Evolutionary conservation across 2,329 filamentous ascomycete species (phyloP).

Genomic region (Neonectria sp.): DNA sequence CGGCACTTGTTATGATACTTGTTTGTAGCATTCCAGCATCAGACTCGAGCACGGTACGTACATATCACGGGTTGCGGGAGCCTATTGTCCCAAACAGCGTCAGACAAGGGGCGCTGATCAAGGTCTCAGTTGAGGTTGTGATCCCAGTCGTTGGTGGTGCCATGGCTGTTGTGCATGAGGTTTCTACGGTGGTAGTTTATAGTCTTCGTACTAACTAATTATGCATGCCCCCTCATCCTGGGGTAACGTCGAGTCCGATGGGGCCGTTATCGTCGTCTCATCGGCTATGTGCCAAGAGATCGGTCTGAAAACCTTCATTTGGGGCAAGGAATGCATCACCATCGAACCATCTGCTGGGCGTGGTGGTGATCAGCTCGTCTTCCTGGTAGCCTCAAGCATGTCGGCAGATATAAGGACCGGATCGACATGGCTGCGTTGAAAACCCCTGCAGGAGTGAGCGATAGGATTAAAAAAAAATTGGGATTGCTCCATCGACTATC

Average conservation of each 20-base stretch:
- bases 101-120: constrained; percentile 15
- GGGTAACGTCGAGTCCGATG: constrained; percentile 9
- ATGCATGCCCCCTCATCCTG: neutral
- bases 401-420: constrained; percentile 8
- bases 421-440: constrained; percentile 15
- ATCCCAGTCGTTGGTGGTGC: constrained; percentile 24
- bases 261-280: constrained; percentile 5
- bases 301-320: neutral
- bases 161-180: constrained; percentile 4
- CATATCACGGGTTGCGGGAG: constrained; percentile 6
- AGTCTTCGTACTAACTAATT: neutral
- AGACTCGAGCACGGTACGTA: constrained; percentile 2
- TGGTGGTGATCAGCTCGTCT: constrained; percentile 19
- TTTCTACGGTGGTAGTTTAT: neutral
- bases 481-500: neutral
- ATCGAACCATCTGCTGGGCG: constrained; percentile 1
- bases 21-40: constrained; percentile 9
- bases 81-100: constrained; percentile 4
- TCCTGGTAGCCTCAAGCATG: neutral
- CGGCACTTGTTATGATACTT: neutral
- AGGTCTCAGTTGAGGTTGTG: constrained; percentile 13
- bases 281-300: neutral
- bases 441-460: neutral
- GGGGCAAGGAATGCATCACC: neutral
- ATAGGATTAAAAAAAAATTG: neutral